Evolutionary conservation across 805 yeast species (phyloP).

Genomic region (Schizosaccharomyces osmophilus): DNA sequence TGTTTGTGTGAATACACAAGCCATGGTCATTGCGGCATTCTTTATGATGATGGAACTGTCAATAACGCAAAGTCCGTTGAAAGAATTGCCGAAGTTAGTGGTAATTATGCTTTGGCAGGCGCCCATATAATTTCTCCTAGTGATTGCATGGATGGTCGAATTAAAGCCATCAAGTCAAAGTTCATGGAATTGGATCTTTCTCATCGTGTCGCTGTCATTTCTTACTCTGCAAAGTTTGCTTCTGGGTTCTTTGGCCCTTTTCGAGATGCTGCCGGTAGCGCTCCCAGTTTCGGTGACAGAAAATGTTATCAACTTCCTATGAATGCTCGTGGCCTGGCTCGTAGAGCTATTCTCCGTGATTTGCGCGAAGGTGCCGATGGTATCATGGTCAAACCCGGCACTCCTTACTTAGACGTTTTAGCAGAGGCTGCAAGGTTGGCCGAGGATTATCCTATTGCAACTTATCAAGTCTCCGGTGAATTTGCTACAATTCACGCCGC

Average conservation of each 20-base stretch:
- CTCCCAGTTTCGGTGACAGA: conserved; percentile 77
- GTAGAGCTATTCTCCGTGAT: conserved; percentile 72
- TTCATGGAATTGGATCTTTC: conserved; percentile 60
- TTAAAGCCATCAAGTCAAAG: conserved; percentile 66
- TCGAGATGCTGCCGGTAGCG: conserved; percentile 88
- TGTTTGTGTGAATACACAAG: conserved; percentile 90
- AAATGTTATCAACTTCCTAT: conserved; percentile 81
- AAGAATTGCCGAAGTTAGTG: conserved; percentile 83
- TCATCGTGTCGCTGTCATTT: conserved; percentile 69
- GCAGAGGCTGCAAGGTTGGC: conserved; percentile 69
- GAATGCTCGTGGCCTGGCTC: conserved; percentile 80
- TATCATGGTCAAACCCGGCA: conserved; percentile 82
- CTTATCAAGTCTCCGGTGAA: conserved; percentile 93
- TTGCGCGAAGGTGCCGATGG: conserved; percentile 87
- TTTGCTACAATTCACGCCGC: conserved; percentile 96
- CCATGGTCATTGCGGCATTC: conserved; percentile 94
- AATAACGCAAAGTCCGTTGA: conserved; percentile 50
- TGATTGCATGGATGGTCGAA: conserved; percentile 93
- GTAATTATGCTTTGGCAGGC: conserved; percentile 85
- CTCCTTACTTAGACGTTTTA: conserved; percentile 79
- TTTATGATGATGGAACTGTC: conserved; percentile 67
- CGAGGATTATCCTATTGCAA: conserved; percentile 66
- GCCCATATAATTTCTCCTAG: conserved; percentile 91
- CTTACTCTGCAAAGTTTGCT: conserved; percentile 81
- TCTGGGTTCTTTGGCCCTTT: conserved; percentile 90